Evolutionary conservation across 129 eudicot species (phyloP).

Genomic region (Sambucus nigra): DNA sequence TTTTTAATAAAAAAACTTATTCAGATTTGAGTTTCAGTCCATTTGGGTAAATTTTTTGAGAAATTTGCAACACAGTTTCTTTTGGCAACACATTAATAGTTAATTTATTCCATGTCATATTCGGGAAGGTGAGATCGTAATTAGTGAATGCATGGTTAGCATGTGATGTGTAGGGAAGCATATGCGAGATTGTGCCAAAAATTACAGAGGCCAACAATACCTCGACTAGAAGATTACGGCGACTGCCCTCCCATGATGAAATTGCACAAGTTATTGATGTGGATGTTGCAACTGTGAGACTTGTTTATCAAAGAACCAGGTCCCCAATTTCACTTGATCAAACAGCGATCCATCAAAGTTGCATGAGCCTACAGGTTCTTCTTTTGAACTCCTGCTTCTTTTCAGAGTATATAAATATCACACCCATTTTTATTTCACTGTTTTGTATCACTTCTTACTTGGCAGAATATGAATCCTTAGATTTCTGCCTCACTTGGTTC

Average conservation of each 20-base stretch:
- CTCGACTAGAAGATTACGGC: constrained; percentile 10
- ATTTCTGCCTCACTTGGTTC: too few relatives aligned
- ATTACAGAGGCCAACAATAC: constrained; percentile 23
- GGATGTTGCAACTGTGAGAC: constrained; percentile 16
- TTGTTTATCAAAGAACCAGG: constrained; percentile 21
- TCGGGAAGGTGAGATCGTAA: constrained; percentile 11
- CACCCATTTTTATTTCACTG: not conserved
- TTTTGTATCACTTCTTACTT: not conserved
- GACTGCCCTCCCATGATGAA: constrained; percentile 26
- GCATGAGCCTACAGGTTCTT: constrained; percentile 28
- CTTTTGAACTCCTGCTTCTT: not conserved
- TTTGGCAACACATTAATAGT: too few relatives aligned
- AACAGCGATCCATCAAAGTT: constrained; percentile 10
- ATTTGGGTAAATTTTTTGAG: too few relatives aligned
- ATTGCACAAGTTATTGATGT: constrained; percentile 18
- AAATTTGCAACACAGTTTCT: too few relatives aligned
- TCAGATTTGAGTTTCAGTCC: too few relatives aligned
- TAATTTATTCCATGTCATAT: not conserved
- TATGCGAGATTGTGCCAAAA: constrained; percentile 22
- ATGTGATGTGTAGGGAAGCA: constrained; percentile 32
- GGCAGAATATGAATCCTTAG: too few relatives aligned
- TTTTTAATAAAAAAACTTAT: too few relatives aligned
- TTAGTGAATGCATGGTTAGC: constrained; percentile 31
- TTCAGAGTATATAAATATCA: not conserved
- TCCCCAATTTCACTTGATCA: constrained; percentile 25